Evolutionary conservation across 2,329 filamentous ascomycete genomes (phyloP).

Genomic region (Pseudogymnoascus sp.): DNA sequence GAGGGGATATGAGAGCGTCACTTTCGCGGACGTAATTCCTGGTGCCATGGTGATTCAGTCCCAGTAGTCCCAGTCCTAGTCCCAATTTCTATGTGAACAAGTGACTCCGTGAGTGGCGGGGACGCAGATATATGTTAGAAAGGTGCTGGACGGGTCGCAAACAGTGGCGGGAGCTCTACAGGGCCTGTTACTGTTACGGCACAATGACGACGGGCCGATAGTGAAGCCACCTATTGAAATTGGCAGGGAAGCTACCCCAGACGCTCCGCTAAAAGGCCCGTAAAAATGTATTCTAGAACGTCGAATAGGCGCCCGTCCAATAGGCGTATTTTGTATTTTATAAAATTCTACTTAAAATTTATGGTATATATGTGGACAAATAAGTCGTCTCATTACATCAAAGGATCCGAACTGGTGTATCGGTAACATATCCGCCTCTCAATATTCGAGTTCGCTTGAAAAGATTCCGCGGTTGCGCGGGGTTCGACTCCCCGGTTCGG

Average conservation of each 20-base stretch:
- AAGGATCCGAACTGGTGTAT: slow-evolving; percentile 15
- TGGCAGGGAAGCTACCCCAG: background rate
- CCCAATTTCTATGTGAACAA: background rate
- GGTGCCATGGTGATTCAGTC: slow-evolving; percentile 22
- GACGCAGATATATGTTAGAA: background rate
- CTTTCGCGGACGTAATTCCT: slow-evolving; percentile 26
- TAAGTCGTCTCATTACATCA: background rate
- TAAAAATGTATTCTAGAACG: background rate
- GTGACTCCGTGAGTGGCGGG: background rate
- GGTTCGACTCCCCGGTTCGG: slow-evolving; percentile 12
- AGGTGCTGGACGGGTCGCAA: background rate
- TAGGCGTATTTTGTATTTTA: too few species aligned
- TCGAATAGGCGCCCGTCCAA: background rate
- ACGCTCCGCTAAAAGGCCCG: background rate
- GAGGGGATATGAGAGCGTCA: slow-evolving; percentile 68
- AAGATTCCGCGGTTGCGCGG: too few species aligned
- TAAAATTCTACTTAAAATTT: background rate
- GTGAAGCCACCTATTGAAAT: background rate
- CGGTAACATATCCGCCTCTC: slow-evolving; percentile 14
- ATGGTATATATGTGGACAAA: background rate
- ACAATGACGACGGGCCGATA: slow-evolving; percentile 8
- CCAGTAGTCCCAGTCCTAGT: background rate
- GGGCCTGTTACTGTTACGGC: background rate
- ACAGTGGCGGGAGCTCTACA: background rate
- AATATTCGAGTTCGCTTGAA: too few species aligned